Evolutionary conservation across 2,329 filamentous ascomycete genomes (phyloP), one percentile per base, ranked within the genome.

Genomic region (Aspergillus persii): DNA sequence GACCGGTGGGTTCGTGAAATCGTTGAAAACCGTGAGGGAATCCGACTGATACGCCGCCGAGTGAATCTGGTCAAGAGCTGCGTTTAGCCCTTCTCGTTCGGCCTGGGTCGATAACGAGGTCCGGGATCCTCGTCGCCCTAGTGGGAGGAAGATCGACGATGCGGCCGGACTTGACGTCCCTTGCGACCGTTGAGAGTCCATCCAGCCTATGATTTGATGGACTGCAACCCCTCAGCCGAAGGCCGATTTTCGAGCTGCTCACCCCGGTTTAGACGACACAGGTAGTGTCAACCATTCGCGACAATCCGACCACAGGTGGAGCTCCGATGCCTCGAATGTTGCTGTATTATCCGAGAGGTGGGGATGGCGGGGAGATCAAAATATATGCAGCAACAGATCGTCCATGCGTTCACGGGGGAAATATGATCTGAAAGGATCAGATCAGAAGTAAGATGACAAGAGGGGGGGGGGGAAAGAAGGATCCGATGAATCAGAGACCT

Each of bases 21-120:
- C 93, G 76, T 96, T 96, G 77, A 98, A 98, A 8, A 92, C 96
- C 2, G 94, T 98, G 51, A 98, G 82, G 36, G 87, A 86, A 63
- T 90, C 89, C 36, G 90, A 90, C 72, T 91, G 90, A 70, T 90
- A 96, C n/a, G 93, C 92, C 5, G 90, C 88, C 53, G 83, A 92
- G 75, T 97, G 94, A 66, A 97, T 96, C 68, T 91, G 88, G 76
- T 96, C 90, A 61, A 97, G 86, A 18, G 89, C 85, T 62, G 91
- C 86, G 36, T 90, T 86, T 41, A 94, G 82, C 58, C 90, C 88
- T 63, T 92, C 89, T 71, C 86, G 89, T 73, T 93, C 89, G 46
- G 86, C 77, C 52, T 84, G 82, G 2, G 81, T 76, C 27, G 79
- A 77, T 15, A 82, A 63, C 27, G 86, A 87, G 23, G 74, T 73